A percentile compares a stretch with the other conserved stretches of the same genome.
Conservation (phyloP, 768 basidiomycete genomes). For the Suillus alpinus region DNA sequence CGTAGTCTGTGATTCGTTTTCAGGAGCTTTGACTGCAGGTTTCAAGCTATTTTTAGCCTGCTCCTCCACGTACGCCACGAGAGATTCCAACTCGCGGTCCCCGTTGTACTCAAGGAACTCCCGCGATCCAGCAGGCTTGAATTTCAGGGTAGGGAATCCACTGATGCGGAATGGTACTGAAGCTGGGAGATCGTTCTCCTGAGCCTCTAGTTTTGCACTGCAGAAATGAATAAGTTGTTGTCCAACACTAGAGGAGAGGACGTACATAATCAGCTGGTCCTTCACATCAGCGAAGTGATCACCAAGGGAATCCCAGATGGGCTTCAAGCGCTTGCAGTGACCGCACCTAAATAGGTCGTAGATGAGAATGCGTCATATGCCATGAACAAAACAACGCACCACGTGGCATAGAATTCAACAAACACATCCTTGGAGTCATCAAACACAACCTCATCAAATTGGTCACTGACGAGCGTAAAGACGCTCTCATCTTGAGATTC, state of each 20-base stretch:
- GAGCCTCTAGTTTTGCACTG: conserved; percentile 94
- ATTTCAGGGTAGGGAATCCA: conserved; percentile 95
- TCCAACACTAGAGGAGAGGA: conserved; percentile 1
- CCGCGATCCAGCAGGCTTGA: conserved; percentile 84
- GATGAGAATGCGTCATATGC: background rate
- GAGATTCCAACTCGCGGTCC: conserved; percentile 82
- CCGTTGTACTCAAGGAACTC: conserved; percentile 94
- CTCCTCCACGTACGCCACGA: conserved; percentile 81
- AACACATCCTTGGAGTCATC: conserved; percentile 94
- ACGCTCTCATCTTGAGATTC: conserved; percentile 80
- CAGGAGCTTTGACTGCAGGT: conserved; percentile 24
- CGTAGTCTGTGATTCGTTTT: conserved; percentile 21
- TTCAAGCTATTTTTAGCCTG: conserved; percentile 73
- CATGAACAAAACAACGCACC: conserved; percentile 51
- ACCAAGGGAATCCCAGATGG: conserved; percentile 88
- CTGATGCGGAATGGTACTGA: conserved; percentile 82
- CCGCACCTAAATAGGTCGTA: conserved; percentile 57
- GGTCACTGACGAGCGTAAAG: conserved; percentile 79
- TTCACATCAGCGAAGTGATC: conserved; percentile 77
- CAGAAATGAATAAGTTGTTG: conserved; percentile 10
- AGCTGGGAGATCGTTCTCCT: conserved; percentile 92
- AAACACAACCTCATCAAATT: conserved; percentile 82
- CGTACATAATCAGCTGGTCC: conserved; percentile 77
- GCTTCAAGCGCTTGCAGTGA: conserved; percentile 96
- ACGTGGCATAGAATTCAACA: conserved; percentile 95